phyloP scores from a whole-genome alignment of 2,329 filamentous ascomycete species.

The Hansfordia pulvinata region DNA sequence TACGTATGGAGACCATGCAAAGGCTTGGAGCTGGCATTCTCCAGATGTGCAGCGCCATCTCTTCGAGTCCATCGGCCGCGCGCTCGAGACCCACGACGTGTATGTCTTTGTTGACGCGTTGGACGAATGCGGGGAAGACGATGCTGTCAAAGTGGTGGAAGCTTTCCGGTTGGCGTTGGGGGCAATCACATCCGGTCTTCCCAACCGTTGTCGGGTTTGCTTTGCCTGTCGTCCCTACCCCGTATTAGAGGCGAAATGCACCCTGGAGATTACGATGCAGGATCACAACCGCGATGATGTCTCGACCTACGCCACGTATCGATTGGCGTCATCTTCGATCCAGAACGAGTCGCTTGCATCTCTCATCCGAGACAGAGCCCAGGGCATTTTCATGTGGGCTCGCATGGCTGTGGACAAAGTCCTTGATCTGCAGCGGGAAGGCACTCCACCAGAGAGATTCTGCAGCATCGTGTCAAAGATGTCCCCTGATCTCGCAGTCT shows the following conservation, averaged over 20 bases:
- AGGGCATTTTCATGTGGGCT: constrained; percentile 31
- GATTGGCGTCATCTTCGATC: constrained; percentile 14
- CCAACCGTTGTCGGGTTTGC: constrained; percentile 19
- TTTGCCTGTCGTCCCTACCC: constrained; percentile 30
- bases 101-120: constrained; percentile 8
- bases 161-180: constrained; percentile 5
- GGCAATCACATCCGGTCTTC: neutral
- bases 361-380: constrained; percentile 20
- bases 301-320: constrained; percentile 15
- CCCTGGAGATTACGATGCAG: constrained; percentile 18
- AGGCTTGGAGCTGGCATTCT: neutral
- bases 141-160: constrained; percentile 6
- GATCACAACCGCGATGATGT: constrained; percentile 17
- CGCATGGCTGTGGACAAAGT: too few relatives aligned
- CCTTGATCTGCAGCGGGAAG: too few relatives aligned
- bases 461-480: too few relatives aligned
- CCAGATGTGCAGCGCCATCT: neutral
- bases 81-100: constrained; percentile 1
- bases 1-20: neutral
- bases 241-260: constrained; percentile 16
- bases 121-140: constrained; percentile 8
- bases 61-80: constrained; percentile 3
- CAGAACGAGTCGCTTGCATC: constrained; percentile 9
- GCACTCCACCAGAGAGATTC: too few relatives aligned
- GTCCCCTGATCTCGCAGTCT: too few relatives aligned